Evolutionary conservation across 2,329 filamentous ascomycete species (phyloP).

Genomic region (Simplicillium aogashimaense): DNA sequence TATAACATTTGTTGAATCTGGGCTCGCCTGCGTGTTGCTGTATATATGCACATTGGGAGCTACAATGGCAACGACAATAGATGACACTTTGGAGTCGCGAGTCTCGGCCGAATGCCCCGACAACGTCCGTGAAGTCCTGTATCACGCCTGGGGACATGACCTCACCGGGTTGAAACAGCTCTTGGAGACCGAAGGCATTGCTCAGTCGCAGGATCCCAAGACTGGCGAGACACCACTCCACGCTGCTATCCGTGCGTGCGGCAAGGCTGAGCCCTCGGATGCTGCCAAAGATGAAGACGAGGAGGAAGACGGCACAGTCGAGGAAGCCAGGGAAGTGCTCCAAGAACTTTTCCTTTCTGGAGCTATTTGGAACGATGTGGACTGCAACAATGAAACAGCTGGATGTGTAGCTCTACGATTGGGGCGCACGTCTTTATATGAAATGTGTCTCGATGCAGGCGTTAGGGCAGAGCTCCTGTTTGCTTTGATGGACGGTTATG

Average conservation of each 20-base stretch:
- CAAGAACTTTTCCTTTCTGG: conserved; percentile 74
- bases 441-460: conserved; percentile 78
- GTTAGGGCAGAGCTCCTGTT: conserved; percentile 84
- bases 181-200: conserved; percentile 49
- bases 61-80: conserved; percentile 19
- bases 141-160: conserved; percentile 50
- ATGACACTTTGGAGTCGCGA: conserved; percentile 42
- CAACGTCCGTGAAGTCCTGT: conserved; percentile 39
- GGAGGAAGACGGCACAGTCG: conserved; percentile 33
- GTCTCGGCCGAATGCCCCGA: conserved; percentile 43
- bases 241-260: conserved; percentile 74
- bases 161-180: conserved; percentile 57
- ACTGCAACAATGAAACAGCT: conserved; percentile 78
- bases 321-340: conserved; percentile 57
- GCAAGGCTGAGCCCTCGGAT: conserved; percentile 21
- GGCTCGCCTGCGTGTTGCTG: background rate
- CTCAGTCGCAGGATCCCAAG: conserved; percentile 73
- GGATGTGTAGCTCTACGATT: conserved; percentile 73
- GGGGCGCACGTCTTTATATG: conserved; percentile 62
- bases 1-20: conserved; percentile 1
- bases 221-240: conserved; percentile 86
- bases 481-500: conserved; percentile 72
- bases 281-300: conserved; percentile 15
- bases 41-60: background rate
- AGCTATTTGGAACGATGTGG: conserved; percentile 95